Evolutionary conservation across 176 grass and related monocot genomes (phyloP), one percentile per base, ranked within the genome.

Genomic region (Musa itinerans): DNA sequence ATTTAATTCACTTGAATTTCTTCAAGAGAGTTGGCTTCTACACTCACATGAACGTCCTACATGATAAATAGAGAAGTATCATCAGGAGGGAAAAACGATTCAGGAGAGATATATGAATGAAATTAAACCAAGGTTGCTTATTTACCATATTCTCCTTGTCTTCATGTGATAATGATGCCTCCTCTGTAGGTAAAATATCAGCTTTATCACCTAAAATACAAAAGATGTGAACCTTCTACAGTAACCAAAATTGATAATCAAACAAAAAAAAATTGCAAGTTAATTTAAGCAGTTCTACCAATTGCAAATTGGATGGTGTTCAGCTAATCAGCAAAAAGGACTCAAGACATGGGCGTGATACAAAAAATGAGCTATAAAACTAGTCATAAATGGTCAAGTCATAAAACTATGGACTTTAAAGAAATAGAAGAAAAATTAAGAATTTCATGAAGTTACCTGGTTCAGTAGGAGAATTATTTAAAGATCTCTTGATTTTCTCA

Each of bases 131-230:
- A 43, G 4, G 4, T 43, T 43, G 34, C 34, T 43, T 43, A 43
- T 43, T 21, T 86, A 94, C 95, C 95, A 85, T 86, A n/a, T 99
- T 99, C 84, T 94, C 90, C 55, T 99, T 99, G 20, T 87, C 84
- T 89, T 89, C 95, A 50, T 86, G 26, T 13, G 70, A 65, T 9
- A 74, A 6, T n/a, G 20, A 15, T 27, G 21, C 68, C 43, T 73
- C 80, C 72, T 89, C 87, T 1, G 55, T 19, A 52, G 82, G 69
- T 23, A 65, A 62, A 82, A 78, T 72, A 79, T 24, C 88, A 83
- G 84, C 14, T 75, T 68, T 16, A 52, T 48, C 74, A 51, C 55
- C 19, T 57, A 21, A 63, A 78, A 48, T 27, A 15, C 16, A 6
- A 34, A 16, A 43, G 0, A 27, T 57, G 15, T 53, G 21, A 67